Percentiles rank a stretch among this genome's conserved stretches.
Evolutionary conservation across 371 early-diverging fungal genomes (phyloP).

Genomic region (Mucor saturninus): DNA sequence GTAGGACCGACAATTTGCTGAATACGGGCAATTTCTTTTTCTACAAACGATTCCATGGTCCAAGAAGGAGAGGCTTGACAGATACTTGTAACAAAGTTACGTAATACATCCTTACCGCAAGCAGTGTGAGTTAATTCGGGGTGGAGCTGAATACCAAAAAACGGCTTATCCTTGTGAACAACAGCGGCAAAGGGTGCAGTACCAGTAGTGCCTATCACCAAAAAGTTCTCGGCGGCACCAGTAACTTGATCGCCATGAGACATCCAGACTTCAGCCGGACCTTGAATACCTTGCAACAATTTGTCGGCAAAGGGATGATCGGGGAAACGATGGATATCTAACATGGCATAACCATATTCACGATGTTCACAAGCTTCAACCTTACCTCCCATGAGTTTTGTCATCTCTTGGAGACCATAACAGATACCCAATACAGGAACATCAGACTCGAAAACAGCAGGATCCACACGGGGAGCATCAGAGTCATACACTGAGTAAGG

Average conservation of each 20-base stretch:
- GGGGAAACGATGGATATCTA: constrained; percentile 67
- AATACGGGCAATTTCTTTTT: constrained; percentile 95
- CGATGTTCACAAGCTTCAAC: constrained; percentile 89
- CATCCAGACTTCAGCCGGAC: constrained; percentile 92
- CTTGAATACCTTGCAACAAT: constrained; percentile 81
- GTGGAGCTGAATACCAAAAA: constrained; percentile 97
- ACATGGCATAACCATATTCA: constrained; percentile 93
- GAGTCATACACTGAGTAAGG: constrained; percentile 96
- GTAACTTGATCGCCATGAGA: constrained; percentile 96
- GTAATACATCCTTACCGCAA: constrained; percentile 80
- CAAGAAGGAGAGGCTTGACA: constrained; percentile 86
- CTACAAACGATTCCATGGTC: constrained; percentile 96
- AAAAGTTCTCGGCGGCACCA: constrained; percentile 82
- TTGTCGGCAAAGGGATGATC: constrained; percentile 66
- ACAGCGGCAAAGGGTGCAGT: constrained; percentile 93
- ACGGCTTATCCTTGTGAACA: constrained; percentile 73
- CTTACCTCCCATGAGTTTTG: constrained; percentile 85
- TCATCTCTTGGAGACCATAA: constrained; percentile 96
- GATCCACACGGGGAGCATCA: constrained; percentile 95
- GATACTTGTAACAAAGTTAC: constrained; percentile 91
- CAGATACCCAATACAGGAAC: constrained; percentile 97
- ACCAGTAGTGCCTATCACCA: constrained; percentile 81
- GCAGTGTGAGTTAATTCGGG: constrained; percentile 97
- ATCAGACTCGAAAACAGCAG: constrained; percentile 85
- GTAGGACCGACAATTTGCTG: constrained; percentile 88